Percentiles rank a stretch among this genome's conserved stretches.
Conservation (phyloP, 768 basidiomycete species). For the Trametes cinnabarina region DNA sequence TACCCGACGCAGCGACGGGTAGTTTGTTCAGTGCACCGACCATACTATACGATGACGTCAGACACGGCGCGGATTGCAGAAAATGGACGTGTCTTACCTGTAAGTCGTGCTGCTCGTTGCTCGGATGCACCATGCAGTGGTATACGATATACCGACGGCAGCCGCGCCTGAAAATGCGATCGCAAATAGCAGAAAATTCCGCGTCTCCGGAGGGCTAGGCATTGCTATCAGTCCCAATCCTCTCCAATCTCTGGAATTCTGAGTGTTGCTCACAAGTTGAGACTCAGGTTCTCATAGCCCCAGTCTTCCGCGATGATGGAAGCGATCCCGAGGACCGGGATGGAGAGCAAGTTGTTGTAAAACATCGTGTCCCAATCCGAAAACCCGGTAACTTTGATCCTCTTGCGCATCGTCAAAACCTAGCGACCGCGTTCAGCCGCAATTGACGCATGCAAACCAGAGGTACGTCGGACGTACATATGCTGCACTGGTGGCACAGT, state of each 20-base stretch:
- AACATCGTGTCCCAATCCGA: conserved; percentile 99
- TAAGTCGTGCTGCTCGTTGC: conserved; percentile 98
- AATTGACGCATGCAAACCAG: background rate
- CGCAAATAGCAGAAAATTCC: conserved; percentile 74
- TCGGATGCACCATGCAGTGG: conserved; percentile 97
- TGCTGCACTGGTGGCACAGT: conserved; percentile 85
- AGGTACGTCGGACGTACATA: conserved; percentile 59
- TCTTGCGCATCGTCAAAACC: conserved; percentile 95
- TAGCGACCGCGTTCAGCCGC: conserved; percentile 31
- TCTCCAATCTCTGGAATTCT: too few species aligned
- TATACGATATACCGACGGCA: conserved; percentile 96
- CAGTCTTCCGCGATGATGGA: conserved; percentile 89
- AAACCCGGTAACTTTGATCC: conserved; percentile 93
- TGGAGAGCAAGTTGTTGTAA: conserved; percentile 95
- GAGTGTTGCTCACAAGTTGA: conserved; percentile 86
- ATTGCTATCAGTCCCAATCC: background rate
- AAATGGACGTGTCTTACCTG: conserved; percentile 51
- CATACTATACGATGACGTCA: conserved; percentile 58
- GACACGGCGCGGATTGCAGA: background rate
- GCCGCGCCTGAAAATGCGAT: conserved; percentile 97
- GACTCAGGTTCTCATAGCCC: conserved; percentile 68
- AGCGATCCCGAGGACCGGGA: conserved; percentile 82
- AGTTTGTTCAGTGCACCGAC: conserved; percentile 97
- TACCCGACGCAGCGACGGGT: conserved; percentile 97
- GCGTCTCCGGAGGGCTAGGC: conserved; percentile 75